Evolutionary conservation across 306 rosid genomes (phyloP).

Genomic region (Lathyrus sativus): DNA sequence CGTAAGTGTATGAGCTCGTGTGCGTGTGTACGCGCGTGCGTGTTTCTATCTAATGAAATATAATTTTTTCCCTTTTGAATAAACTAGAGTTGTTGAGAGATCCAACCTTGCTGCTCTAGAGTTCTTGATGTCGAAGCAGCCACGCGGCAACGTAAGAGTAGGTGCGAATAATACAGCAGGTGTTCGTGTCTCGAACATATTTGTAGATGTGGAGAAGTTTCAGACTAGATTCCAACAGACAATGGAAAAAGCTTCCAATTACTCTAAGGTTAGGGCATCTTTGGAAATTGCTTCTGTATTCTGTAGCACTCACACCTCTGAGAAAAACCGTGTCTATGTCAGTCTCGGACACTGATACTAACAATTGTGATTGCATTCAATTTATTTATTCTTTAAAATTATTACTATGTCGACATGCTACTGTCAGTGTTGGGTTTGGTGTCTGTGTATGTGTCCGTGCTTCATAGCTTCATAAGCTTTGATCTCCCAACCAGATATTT

Average conservation of each 20-base stretch:
- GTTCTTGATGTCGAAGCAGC: constrained; percentile 93
- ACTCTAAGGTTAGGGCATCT: constrained; percentile 48
- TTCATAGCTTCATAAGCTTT: not conserved
- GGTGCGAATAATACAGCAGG: constrained; percentile 73
- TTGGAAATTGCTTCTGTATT: too few species aligned
- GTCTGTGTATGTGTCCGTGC: too few species aligned
- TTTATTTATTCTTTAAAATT: too few species aligned
- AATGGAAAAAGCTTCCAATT: constrained; percentile 50
- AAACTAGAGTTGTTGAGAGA: constrained; percentile 68
- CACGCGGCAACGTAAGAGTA: constrained; percentile 83
- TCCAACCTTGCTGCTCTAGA: constrained; percentile 88
- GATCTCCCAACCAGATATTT: too few species aligned
- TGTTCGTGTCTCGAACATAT: constrained; percentile 72
- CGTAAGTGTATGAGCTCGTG: constrained; percentile 52
- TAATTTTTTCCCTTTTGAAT: constrained; percentile 27
- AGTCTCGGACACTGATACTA: too few species aligned
- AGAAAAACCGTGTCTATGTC: too few species aligned
- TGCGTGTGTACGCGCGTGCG: not conserved
- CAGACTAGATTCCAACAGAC: constrained; percentile 66
- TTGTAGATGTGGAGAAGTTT: constrained; percentile 78
- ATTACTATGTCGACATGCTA: too few species aligned
- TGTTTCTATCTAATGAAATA: not conserved
- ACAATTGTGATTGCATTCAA: too few species aligned
- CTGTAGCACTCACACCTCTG: too few species aligned
- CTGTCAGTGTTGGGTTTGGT: too few species aligned